Evolutionary conservation across 2,329 filamentous ascomycete species (phyloP), one percentile per base, ranked within the genome.

Genomic region (Cladophialophora yegresii): DNA sequence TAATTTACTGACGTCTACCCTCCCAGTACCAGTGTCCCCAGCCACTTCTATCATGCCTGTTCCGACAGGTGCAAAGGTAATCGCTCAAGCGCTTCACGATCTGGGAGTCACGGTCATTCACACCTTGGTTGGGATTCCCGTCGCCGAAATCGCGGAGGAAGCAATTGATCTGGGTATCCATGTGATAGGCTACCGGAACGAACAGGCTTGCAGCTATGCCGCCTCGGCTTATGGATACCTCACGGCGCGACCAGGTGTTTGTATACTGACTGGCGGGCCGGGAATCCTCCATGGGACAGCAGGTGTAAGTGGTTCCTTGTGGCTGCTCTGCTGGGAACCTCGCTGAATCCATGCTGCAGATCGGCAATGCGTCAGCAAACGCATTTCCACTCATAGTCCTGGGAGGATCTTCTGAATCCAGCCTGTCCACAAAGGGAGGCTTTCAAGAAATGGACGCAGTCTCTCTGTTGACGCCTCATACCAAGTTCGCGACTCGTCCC

Each of bases 371-470:
- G 6, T 78, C 78, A 45, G 81, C 77, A n/a, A 85, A 85, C 73
- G 79, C 79, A 23, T 86, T 83, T 68, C 84, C 84, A 2, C 72
- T 85, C 6, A 76, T 86, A 1, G 76, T 85, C 2, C 77, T 86
- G 1, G 82, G 81, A 16, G 84, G 84, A 1, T 83, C 83, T 2
- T 80, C 78, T 47, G 83, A 85, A 71, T 81, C 81, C 1, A 78
- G 82, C 65, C 75, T 81, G 13, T 75, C 81, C 20, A 81, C 79
- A 9, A 84, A 83, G 68, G 83, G 82, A 23, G 82, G 79, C 32
- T 86, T 86, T 67, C 84, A 86, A 72, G 83, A 86, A 71, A 76
- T 86, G 62, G 83, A 86, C 70, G 81, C 83, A 23, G 77, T 86
- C 28, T 77, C 81, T 2, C 73, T 86, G 6, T 72, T 86, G 10